Conservation (phyloP, 306 rosid species). For the Gleditsia sinensis region DNA sequence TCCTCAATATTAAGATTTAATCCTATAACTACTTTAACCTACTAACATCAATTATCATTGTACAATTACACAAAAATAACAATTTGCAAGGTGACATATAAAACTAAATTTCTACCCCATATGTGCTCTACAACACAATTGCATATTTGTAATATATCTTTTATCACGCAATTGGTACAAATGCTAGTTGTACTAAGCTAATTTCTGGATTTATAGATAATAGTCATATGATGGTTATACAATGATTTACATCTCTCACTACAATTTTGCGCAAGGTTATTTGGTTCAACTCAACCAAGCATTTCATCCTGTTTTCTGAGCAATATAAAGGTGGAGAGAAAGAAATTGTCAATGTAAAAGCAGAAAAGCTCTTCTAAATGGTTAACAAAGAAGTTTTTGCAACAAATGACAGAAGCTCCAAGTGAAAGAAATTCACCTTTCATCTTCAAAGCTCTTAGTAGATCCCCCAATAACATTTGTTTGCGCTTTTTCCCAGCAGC, state of each 20-base stretch:
- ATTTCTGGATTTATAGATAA: neutral
- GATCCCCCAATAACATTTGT: slow-evolving; percentile 49
- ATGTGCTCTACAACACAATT: slow-evolving; percentile 6
- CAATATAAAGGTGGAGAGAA: slow-evolving; percentile 7
- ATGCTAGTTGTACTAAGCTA: neutral
- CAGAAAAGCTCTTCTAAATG: slow-evolving; percentile 14
- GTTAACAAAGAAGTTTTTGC: slow-evolving; percentile 17
- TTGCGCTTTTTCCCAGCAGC: slow-evolving; percentile 65
- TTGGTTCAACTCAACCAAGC: neutral
- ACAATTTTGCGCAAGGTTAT: neutral
- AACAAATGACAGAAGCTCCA: slow-evolving; percentile 22
- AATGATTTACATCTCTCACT: slow-evolving; percentile 4
- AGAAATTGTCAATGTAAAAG: neutral
- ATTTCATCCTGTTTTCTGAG: neutral
- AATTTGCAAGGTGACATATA: neutral
- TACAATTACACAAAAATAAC: slow-evolving; percentile 21
- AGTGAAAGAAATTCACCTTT: slow-evolving; percentile 55
- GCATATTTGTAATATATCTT: neutral
- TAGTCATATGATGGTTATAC: slow-evolving; percentile 8
- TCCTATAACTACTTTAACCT: too few species aligned
- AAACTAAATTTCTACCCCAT: slow-evolving; percentile 5
- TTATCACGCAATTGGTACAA: neutral
- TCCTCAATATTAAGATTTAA: too few species aligned
- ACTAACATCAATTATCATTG: too few species aligned
- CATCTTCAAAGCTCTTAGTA: slow-evolving; percentile 55